Evolutionary conservation across 768 basidiomycete genomes (phyloP).

Genomic region (Russula olivacea): DNA sequence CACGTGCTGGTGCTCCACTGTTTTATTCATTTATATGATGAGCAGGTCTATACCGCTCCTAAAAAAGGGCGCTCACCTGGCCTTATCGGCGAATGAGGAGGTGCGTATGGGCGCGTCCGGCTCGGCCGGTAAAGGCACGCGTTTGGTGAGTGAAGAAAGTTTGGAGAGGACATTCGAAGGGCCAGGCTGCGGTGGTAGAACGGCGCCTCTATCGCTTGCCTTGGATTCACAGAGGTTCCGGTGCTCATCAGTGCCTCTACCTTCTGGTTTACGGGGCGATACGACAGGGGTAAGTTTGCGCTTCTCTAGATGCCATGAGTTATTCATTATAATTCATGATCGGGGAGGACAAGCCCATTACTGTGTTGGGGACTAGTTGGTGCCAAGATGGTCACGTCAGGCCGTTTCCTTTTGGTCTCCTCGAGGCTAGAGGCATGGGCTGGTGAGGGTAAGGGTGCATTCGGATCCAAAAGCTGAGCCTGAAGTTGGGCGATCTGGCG

Average conservation of each 20-base stretch:
- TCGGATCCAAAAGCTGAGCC: constrained; percentile 43
- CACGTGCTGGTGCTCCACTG: constrained; percentile 34
- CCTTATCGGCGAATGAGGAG: constrained; percentile 27
- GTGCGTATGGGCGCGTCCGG: background rate
- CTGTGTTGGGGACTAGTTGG: constrained; percentile 67
- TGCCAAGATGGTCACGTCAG: constrained; percentile 38
- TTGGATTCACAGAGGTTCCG: background rate
- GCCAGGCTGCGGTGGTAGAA: constrained; percentile 31
- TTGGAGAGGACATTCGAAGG: constrained; percentile 51
- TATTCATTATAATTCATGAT: constrained; percentile 6
- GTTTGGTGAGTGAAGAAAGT: constrained; percentile 38
- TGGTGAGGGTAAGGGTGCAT: constrained; percentile 25
- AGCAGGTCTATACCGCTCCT: background rate
- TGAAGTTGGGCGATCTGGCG: constrained; percentile 53
- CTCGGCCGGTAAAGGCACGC: constrained; percentile 12
- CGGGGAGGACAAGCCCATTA: constrained; percentile 32
- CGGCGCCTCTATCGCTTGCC: background rate
- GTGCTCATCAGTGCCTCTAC: constrained; percentile 1
- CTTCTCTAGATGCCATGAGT: constrained; percentile 34
- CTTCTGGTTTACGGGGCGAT: background rate
- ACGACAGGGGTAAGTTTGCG: constrained; percentile 35
- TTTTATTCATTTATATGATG: constrained; percentile 9
- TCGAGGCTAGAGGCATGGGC: constrained; percentile 23
- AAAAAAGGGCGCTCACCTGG: constrained; percentile 17
- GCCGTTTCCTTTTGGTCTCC: constrained; percentile 47